These are phyloP conservation scores for Pistacia vera DNA, from an alignment of 345 rosid genomes.

Conservation along the genomic window DNA sequence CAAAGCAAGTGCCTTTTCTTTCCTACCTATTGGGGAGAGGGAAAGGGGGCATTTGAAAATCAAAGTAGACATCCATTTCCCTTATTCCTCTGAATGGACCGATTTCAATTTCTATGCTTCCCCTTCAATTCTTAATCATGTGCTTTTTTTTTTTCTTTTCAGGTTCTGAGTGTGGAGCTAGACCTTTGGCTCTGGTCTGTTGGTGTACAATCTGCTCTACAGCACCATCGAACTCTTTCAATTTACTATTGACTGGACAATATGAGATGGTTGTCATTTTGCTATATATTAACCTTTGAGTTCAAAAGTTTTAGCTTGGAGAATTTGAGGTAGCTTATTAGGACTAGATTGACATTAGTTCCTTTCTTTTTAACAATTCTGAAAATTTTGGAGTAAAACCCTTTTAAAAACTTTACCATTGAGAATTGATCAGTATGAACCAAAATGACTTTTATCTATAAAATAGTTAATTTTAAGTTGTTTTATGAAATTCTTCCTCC, in stretches of 20 bases:
- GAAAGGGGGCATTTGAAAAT: background rate
- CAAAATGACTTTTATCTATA: background rate
- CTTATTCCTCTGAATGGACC: background rate
- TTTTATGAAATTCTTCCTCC: background rate
- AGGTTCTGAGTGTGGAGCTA: constrained; percentile 75
- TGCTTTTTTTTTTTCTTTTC: constrained; percentile 20
- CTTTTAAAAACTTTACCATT: background rate
- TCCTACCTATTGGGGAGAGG: background rate
- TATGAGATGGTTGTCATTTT: constrained; percentile 8
- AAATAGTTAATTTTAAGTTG: background rate
- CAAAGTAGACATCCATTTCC: background rate
- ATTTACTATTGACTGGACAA: constrained; percentile 53
- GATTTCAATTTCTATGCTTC: background rate
- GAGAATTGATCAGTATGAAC: background rate
- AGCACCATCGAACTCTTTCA: constrained; percentile 68
- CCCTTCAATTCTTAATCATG: constrained; percentile 2
- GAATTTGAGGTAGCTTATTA: background rate
- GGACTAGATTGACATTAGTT: constrained; percentile 3
- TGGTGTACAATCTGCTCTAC: constrained; percentile 61
- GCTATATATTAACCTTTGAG: background rate
- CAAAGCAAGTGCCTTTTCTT: background rate
- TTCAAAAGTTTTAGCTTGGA: background rate
- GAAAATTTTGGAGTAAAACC: constrained; percentile 7
- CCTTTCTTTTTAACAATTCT: background rate
- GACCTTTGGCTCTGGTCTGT: constrained; percentile 91